Percentiles rank a stretch among this genome's conserved stretches.
These are phyloP conservation scores for Oidiodendron maius DNA, from an alignment of 495 filamentous ascomycete genomes.

Conservation along the genomic window DNA sequence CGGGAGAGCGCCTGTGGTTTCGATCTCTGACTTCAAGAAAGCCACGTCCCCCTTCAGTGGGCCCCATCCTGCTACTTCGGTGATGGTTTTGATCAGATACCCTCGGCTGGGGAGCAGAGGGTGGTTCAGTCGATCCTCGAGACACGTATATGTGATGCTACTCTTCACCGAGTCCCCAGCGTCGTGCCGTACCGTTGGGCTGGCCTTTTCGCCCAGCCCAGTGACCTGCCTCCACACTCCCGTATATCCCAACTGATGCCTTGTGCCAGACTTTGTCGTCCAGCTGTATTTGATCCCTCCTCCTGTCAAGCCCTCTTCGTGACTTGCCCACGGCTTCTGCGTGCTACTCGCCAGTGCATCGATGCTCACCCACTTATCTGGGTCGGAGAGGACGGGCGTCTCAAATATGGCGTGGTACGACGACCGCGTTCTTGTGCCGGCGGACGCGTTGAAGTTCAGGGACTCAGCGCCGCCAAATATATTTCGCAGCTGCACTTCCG, in stretches of 20 bases:
- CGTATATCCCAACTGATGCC: slow-evolving; percentile 72
- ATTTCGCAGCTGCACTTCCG: slow-evolving; percentile 78
- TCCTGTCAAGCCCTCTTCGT: slow-evolving; percentile 85
- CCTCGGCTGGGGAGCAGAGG: slow-evolving; percentile 76
- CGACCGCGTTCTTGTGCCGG: slow-evolving; percentile 83
- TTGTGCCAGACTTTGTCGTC: slow-evolving; percentile 52
- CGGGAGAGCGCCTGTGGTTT: slow-evolving; percentile 67
- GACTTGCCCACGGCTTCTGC: slow-evolving; percentile 83
- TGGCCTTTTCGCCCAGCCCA: slow-evolving; percentile 63
- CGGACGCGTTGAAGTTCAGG: slow-evolving; percentile 71
- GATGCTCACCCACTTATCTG: slow-evolving; percentile 66
- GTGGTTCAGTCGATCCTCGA: slow-evolving; percentile 71
- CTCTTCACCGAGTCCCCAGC: slow-evolving; percentile 91
- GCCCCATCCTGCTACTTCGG: slow-evolving; percentile 84
- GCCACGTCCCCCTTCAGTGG: slow-evolving; percentile 81
- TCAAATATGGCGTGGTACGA: slow-evolving; percentile 82
- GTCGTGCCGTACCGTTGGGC: slow-evolving; percentile 71
- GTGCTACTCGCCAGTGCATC: slow-evolving; percentile 76
- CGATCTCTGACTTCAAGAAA: slow-evolving; percentile 82
- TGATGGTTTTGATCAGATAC: slow-evolving; percentile 65
- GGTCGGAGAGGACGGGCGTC: slow-evolving; percentile 74
- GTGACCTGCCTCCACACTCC: slow-evolving; percentile 87
- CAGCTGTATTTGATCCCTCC: slow-evolving; percentile 71
- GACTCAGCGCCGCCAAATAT: slow-evolving; percentile 92
- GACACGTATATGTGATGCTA: slow-evolving; percentile 75